Base-by-base conservation (phyloP, 1,139 yeast species). In the Candida smagusa region DNA sequence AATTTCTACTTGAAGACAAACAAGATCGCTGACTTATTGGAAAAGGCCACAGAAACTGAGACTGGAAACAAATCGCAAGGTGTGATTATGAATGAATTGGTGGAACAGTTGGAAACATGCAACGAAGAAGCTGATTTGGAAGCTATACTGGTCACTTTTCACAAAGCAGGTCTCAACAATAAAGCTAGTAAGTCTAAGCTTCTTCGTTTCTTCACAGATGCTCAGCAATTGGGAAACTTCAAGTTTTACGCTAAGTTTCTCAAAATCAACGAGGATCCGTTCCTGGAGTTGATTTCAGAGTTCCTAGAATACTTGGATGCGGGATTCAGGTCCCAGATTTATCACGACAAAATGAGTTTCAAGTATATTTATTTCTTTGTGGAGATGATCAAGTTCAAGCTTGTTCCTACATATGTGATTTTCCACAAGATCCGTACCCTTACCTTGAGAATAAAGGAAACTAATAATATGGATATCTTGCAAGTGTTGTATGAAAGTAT, bases 311-410 rank as follows among this genome's bases (percentile, higher is more conserved):
- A 72, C 36, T 61, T 86, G 36, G 90, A 84, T 49, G 61, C 61
- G 26, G 80, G 81, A 2, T 76, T 85, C 47, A 68, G 84, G 46
- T 69, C 76, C 22, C 88, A 78, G 51, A 67, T 81, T 27, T 70
- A 72, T 44, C 69, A 79, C 22, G 72, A 72, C 38, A 56, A 53
- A 24, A 56, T 82, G 38, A 77, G 78, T 45, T 75, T 80, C 48
- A 72, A 68, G 46, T 79, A 75, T 46, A 74, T 85, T 28, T 67
- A 73, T 27, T 83, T 84, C 45, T 81, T 86, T 46, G 68, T 81
- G 36, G 97, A 90, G 52, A 65, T 89, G 63, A 76, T 84, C 33
- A 87, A 86, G 54, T 90, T 89, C 57, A 79, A 77, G 46, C 58
- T 88, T 47, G 68, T 89, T n/a, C 94, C 95, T 0, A 65, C 69